Evolutionary conservation across 164 flowering plant genomes (phyloP).

Genomic region (Warburgia ugandensis): DNA sequence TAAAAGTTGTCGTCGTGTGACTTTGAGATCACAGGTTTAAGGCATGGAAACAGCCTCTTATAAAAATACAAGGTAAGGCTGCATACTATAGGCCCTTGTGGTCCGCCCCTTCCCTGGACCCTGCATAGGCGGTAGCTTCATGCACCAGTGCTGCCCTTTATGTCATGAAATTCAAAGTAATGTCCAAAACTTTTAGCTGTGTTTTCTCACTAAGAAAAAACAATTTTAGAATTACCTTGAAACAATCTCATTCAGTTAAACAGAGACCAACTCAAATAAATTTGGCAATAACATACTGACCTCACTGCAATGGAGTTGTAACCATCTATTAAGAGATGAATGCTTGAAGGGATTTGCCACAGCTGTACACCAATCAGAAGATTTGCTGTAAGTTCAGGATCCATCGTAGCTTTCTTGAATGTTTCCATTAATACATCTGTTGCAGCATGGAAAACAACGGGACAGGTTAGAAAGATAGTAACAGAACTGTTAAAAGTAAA

Average conservation of each 20-base stretch:
- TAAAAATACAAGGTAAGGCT: too few species aligned
- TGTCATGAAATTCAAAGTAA: too few species aligned
- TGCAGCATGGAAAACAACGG: conserved; percentile 5
- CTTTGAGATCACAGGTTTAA: too few species aligned
- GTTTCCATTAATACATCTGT: conserved; percentile 64
- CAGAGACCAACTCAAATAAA: too few species aligned
- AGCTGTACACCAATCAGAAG: conserved; percentile 64
- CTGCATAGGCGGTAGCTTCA: too few species aligned
- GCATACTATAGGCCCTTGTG: too few species aligned
- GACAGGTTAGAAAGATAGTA: not conserved
- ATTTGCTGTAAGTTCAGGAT: conserved; percentile 59
- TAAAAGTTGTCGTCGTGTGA: too few species aligned
- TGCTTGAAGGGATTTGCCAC: conserved; percentile 75
- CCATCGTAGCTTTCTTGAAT: conserved; percentile 47
- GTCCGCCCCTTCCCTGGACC: too few species aligned
- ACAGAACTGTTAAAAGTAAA: not conserved
- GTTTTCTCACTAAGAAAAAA: not conserved
- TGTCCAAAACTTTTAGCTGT: too few species aligned
- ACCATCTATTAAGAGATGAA: conserved; percentile 54
- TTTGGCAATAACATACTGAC: conserved; percentile 27
- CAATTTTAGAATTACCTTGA: not conserved
- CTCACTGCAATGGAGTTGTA: conserved; percentile 62
- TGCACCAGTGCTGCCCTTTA: too few species aligned
- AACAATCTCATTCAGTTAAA: too few species aligned
- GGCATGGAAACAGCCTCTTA: too few species aligned